Percentiles rank a stretch among this genome's conserved stretches.
Evolutionary conservation across 257 asterid species (phyloP).

Genomic region (Ligustrum vulgare): DNA sequence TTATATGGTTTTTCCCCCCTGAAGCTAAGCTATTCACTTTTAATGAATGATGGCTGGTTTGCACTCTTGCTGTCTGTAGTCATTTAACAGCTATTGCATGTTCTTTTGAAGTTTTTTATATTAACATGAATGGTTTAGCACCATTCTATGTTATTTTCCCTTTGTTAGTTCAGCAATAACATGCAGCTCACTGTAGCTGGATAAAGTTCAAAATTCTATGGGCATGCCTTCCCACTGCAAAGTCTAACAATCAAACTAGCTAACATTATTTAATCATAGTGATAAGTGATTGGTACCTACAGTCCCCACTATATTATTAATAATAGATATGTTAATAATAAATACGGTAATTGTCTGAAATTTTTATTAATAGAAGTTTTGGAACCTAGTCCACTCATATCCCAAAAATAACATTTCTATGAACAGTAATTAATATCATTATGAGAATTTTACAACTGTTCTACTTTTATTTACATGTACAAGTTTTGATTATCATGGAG

Average conservation of each 20-base stretch:
- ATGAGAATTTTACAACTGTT: too few species aligned
- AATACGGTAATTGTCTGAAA: background rate
- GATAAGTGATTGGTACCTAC: background rate
- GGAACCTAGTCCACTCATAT: background rate
- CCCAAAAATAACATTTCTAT: background rate
- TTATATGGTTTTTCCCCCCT: background rate
- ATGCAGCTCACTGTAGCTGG: background rate
- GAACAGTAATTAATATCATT: background rate
- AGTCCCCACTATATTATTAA: background rate
- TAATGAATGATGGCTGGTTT: constrained; percentile 1
- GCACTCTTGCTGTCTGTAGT: background rate
- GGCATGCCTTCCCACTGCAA: background rate
- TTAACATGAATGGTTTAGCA: background rate
- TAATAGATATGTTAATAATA: too few species aligned
- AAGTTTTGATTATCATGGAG: too few species aligned
- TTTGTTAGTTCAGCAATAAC: background rate
- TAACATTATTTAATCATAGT: background rate
- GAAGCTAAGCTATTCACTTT: constrained; percentile 1
- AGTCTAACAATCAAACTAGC: background rate
- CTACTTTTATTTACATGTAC: too few species aligned
- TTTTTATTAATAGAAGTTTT: background rate
- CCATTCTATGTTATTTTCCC: background rate
- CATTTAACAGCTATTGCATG: background rate
- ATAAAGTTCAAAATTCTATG: background rate
- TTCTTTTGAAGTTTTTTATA: background rate